Conservation (phyloP, 495 filamentous ascomycete species). For the Jackrogersella minutella region DNA sequence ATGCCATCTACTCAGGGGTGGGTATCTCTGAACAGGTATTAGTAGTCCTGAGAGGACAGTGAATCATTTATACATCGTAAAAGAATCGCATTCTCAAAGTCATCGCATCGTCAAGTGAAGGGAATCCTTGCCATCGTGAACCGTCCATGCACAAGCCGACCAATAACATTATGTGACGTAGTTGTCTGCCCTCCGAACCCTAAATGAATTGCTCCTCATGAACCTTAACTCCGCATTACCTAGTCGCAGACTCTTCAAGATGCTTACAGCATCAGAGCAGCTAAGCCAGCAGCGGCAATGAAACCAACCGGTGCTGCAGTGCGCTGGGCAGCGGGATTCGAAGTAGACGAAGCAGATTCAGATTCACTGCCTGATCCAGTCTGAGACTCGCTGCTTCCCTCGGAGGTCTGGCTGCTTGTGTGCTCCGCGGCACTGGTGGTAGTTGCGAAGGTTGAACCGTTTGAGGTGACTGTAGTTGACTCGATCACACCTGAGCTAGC, state of each 20-base stretch:
- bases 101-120: constrained; percentile 39
- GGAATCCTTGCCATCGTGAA: constrained; percentile 31
- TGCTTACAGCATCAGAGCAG: constrained; percentile 39
- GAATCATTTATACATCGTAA: constrained; percentile 49
- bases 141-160: constrained; percentile 36
- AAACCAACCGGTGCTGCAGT: constrained; percentile 45
- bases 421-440: constrained; percentile 39
- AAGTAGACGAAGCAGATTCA: constrained; percentile 29
- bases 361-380: neutral
- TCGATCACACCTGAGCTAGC: constrained; percentile 33
- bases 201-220: constrained; percentile 23
- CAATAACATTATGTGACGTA: constrained; percentile 42
- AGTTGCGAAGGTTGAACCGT: constrained; percentile 45
- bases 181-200: constrained; percentile 26
- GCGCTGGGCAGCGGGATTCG: constrained; percentile 38
- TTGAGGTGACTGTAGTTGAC: constrained; percentile 44
- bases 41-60: constrained; percentile 38
- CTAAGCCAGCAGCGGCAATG: constrained; percentile 43
- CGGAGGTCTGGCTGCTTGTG: constrained; percentile 19
- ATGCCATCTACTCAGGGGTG: constrained; percentile 42
- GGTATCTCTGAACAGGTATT: constrained; percentile 47
- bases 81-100: constrained; percentile 34
- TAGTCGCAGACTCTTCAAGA: neutral
- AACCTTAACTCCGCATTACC: constrained; percentile 14
- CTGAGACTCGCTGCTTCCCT: neutral